phyloP scores from a whole-genome alignment of 129 eudicot species.

The Saussurea involucrata region DNA sequence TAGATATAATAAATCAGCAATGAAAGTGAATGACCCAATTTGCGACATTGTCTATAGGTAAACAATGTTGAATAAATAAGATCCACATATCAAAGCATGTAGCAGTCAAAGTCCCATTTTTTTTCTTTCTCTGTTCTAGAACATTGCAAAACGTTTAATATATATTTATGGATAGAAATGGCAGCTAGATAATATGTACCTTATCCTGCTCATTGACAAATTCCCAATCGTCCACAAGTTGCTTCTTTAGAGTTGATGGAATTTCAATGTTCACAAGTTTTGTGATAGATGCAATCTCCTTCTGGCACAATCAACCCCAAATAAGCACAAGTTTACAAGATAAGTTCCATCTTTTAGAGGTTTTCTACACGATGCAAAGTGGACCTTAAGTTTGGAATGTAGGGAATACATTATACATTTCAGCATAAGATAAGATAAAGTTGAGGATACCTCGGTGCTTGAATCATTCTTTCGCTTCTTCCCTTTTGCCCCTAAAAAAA shows the following conservation, averaged over 20 bases:
- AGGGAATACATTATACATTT: neutral
- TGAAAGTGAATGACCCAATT: neutral
- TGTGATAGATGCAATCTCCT: conserved; percentile 47
- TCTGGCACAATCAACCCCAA: conserved; percentile 33
- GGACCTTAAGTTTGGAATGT: neutral
- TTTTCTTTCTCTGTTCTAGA: neutral
- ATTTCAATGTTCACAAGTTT: conserved; percentile 68
- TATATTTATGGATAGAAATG: neutral
- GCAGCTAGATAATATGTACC: conserved; percentile 36
- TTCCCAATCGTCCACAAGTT: conserved; percentile 88
- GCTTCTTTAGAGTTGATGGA: conserved; percentile 73
- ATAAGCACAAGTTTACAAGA: conserved; percentile 5
- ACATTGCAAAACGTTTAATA: neutral
- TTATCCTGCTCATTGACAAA: conserved; percentile 65
- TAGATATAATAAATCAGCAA: neutral
- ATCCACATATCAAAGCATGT: neutral
- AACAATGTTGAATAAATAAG: neutral
- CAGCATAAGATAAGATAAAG: neutral
- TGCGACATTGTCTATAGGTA: neutral
- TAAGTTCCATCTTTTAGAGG: neutral
- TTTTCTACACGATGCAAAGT: conserved; percentile 1
- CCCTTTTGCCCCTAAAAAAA: conserved; percentile 62
- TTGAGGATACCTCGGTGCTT: conserved; percentile 57
- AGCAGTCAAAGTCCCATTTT: neutral
- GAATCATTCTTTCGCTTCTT: conserved; percentile 81